Conservation (phyloP, 768 basidiomycete species). For the Mycena galopus region DNA sequence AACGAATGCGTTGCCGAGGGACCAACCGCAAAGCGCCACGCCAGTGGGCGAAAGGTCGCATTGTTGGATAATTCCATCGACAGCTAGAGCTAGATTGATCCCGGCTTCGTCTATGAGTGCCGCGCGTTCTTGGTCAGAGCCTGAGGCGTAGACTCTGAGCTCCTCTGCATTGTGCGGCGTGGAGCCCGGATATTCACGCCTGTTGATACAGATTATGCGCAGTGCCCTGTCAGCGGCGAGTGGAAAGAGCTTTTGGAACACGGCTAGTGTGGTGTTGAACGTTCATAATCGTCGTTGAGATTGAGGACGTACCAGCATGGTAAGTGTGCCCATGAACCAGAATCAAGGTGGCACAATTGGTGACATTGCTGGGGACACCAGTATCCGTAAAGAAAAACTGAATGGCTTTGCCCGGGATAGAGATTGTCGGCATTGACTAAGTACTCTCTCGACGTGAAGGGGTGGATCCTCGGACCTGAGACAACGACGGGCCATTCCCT, state of each 20-base stretch:
- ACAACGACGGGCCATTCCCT: too few relatives aligned
- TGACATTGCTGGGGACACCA: background rate
- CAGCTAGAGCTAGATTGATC: slow-evolving; percentile 43
- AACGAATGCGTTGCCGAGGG: slow-evolving; percentile 44
- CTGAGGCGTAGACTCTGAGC: slow-evolving; percentile 28
- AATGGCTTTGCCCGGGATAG: too few relatives aligned
- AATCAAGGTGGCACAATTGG: slow-evolving; percentile 35
- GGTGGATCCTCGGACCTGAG: too few relatives aligned
- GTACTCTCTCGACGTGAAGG: too few relatives aligned
- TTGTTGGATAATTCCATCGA: slow-evolving; percentile 43
- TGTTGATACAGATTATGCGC: slow-evolving; percentile 49
- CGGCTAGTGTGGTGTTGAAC: slow-evolving; percentile 17
- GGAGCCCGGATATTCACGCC: slow-evolving; percentile 50
- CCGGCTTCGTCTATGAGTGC: slow-evolving; percentile 40
- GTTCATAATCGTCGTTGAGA: background rate
- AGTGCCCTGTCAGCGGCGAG: slow-evolving; percentile 39
- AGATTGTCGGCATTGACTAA: too few relatives aligned
- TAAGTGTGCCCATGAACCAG: slow-evolving; percentile 40
- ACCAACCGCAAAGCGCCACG: slow-evolving; percentile 47
- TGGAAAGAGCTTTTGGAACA: slow-evolving; percentile 44
- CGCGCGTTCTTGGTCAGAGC: slow-evolving; percentile 35
- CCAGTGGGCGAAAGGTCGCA: slow-evolving; percentile 38
- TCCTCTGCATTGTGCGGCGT: slow-evolving; percentile 45
- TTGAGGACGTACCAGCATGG: slow-evolving; percentile 32
- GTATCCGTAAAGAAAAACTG: slow-evolving; percentile 35